Evolutionary conservation across 2,329 filamentous ascomycete genomes (phyloP), one percentile per base, ranked within the genome.

Genomic region (Westerdykella ornata): DNA sequence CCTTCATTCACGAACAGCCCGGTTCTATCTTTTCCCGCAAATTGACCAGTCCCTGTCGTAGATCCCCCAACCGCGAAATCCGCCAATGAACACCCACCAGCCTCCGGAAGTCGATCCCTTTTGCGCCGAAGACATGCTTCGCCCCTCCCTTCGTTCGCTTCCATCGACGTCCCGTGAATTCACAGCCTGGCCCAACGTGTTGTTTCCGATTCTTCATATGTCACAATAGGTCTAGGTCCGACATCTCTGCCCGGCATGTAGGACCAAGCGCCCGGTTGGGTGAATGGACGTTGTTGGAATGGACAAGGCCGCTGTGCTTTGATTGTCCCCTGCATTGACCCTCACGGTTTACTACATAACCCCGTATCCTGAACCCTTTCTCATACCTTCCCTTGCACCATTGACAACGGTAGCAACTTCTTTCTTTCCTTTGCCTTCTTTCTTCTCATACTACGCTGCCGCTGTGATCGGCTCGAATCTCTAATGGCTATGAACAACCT

Each of bases 401-500:
- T 13, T 17, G 13, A 20, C 13, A 18, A 12, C 31, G 20, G 20
- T 9, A 22, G 9, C 22, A 31, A 18, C 16, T 12, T 20, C 29
- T 38, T 28, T 43, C 38, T 33, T 38, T 15, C 20, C 37, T 34
- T 34, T 36, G 31, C 32, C 31, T 14, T 37, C 17, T 22, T 30
- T 30, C 29, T 28, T 31, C 30, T 20, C 15, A 34, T 33, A 38
- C 15, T 32, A 22, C 26, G 9, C 19, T 5, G 35, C 9, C 5
- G 17, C 16, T 43, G 5, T 11, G 14, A 19, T 3, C 18, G 12
- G 20, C 34, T 12, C 5, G 29, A 38, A 34, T 18, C 33, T 20
- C 8, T 17, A 36, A 56, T 56, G 53, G 40, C 48, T 19, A 35
- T 52, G 34, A 32, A 35, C 13, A 45, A 31, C n/a, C 42, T 57